A percentile compares a stretch with the other conserved stretches of the same genome.
phyloP scores from a whole-genome alignment of 345 rosid genomes.

The Hibiscus mutabilis region DNA sequence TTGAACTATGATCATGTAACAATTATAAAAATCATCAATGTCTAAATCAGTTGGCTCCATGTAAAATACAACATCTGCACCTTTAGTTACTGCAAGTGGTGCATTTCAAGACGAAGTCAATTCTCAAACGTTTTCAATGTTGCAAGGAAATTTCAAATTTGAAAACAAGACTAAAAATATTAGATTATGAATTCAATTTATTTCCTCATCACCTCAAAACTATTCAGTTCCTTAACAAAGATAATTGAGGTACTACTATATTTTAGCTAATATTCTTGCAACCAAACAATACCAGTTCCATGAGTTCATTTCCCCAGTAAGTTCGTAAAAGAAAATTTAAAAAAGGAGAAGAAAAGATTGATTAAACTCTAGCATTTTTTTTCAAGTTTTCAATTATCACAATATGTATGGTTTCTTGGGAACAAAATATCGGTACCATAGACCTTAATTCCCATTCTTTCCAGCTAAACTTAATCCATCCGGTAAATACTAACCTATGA shows the following conservation, averaged over 20 bases:
- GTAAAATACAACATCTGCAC: slow-evolving; percentile 63
- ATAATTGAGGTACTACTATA: not conserved
- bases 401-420: not conserved
- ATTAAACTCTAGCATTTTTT: not conserved
- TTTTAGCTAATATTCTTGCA: not conserved
- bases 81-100: slow-evolving; percentile 58
- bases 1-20: slow-evolving; percentile 73
- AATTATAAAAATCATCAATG: slow-evolving; percentile 36
- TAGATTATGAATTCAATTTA: not conserved
- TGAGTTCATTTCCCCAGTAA: not conserved
- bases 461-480: slow-evolving; percentile 8
- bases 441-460: not conserved
- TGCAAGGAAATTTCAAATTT: not conserved
- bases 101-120: slow-evolving; percentile 5
- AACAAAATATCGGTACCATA: not conserved
- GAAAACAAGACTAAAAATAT: not conserved
- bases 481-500: not conserved
- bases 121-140: slow-evolving; percentile 2
- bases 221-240: not conserved
- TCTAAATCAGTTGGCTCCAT: slow-evolving; percentile 49
- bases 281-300: not conserved
- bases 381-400: not conserved
- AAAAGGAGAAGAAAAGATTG: not conserved
- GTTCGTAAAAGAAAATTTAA: not conserved
- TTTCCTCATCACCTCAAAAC: not conserved